Evolutionary conservation across 2,329 filamentous ascomycete species (phyloP), one percentile per base, ranked within the genome.

Genomic region (Colletotrichum sidae): DNA sequence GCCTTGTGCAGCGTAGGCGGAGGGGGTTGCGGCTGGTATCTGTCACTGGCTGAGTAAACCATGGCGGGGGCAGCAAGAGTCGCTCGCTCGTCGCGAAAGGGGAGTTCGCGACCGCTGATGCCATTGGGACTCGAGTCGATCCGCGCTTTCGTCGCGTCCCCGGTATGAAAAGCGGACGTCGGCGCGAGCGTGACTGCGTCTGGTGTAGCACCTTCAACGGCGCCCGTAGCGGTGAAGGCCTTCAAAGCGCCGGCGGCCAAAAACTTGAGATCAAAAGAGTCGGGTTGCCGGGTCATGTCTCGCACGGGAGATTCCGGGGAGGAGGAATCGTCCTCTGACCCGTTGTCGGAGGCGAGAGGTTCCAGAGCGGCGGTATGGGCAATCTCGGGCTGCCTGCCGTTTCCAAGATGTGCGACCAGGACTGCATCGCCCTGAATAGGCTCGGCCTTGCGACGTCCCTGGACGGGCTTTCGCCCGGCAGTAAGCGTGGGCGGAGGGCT

Each of bases 361-460:
- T 83, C 75, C 67, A 80, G 78, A 68, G 83, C 85, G 62, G 87
- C 90, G 72, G 79, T 74, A 69, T 78, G 79, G 63, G 89, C 89
- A 72, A 93, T 85, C 55, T 93, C 89, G 55, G 86, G 88, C 69
- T 82, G 82, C 72, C 88, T 88, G 72, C 88, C 87, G 73, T 82
- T 86, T 70, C 81, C 86, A 80, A 94, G 84, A 75, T 84, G 82
- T 62, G 81, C 78, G 68, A 95, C 84, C 76, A 95, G 83, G 69
- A 92, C 88, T 70, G 83, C 86, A 84, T 92, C 88, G 71, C 86
- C 87, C 73, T 86, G 86, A 71, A 80, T 87, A 46, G 85, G 81
- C 69, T 77, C 81, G 67, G 83, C 78, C 84, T 87, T 88, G 72
- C 74, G 80, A 69, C 77, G 79, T 82, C 81, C 78, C 81, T 84